A percentile compares a stretch with the other conserved stretches of the same genome.
Conservation (phyloP, 352 stramenopile genomes). For the Pythium sukuiense region DNA sequence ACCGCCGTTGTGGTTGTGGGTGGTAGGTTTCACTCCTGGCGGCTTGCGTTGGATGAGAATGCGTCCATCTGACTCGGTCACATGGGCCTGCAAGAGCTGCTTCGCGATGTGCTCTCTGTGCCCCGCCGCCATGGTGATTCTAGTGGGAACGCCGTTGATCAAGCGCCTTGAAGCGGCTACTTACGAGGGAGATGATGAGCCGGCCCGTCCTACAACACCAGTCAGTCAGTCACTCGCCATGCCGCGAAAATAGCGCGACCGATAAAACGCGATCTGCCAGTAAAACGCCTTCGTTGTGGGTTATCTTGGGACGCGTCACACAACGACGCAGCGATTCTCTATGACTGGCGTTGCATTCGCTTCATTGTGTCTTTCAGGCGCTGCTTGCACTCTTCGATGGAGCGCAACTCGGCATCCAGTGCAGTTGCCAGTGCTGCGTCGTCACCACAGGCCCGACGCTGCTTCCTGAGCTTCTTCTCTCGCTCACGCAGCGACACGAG, state of each 20-base stretch:
- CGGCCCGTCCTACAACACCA: neutral
- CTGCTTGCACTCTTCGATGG: constrained; percentile 55
- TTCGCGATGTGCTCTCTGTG: constrained; percentile 49
- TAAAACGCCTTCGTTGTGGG: constrained; percentile 2
- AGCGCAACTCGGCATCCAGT: constrained; percentile 53
- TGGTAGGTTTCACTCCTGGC: constrained; percentile 4
- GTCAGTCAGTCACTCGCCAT: constrained; percentile 1
- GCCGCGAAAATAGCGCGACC: constrained; percentile 5
- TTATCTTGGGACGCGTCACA: constrained; percentile 6
- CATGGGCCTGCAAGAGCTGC: constrained; percentile 36
- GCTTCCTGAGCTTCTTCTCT: constrained; percentile 49
- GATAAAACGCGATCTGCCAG: neutral
- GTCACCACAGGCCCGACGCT: constrained; percentile 23
- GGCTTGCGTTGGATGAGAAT: constrained; percentile 19
- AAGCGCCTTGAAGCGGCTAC: neutral
- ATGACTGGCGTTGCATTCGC: constrained; percentile 15
- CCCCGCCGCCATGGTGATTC: constrained; percentile 38
- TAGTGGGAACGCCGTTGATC: neutral
- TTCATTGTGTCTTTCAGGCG: constrained; percentile 63
- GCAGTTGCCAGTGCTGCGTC: constrained; percentile 31
- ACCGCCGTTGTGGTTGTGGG: neutral
- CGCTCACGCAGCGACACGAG: constrained; percentile 53
- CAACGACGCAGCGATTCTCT: neutral
- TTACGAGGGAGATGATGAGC: neutral
- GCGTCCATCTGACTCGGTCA: constrained; percentile 12